Conservation (phyloP, 2,329 filamentous ascomycete species). For the Fusarium solani-melongenae region DNA sequence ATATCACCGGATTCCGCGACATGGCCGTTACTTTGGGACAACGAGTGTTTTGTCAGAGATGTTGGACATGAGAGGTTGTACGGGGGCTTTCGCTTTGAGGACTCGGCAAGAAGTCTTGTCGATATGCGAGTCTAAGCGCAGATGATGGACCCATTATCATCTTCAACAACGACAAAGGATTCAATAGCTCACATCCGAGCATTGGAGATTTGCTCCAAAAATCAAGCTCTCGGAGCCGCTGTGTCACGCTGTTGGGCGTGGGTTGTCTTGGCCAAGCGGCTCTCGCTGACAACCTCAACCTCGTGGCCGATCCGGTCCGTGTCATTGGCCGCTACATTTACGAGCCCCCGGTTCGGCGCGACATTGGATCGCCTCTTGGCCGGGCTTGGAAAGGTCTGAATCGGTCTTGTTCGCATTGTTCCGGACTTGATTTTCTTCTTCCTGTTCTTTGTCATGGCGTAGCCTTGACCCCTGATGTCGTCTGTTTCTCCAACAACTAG, state of each 20-base stretch:
- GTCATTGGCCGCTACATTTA: constrained; percentile 30
- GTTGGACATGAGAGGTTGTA: background rate
- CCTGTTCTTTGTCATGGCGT: constrained; percentile 15
- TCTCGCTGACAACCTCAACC: constrained; percentile 13
- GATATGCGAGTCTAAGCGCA: background rate
- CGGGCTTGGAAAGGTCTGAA: background rate
- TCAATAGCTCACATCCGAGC: background rate
- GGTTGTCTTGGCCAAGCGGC: constrained; percentile 5
- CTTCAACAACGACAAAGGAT: background rate
- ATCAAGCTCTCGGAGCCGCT: background rate
- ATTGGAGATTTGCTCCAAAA: background rate
- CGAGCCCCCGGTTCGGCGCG: constrained; percentile 10
- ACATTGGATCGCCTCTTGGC: constrained; percentile 6
- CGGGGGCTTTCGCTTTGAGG: background rate
- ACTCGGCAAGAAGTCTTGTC: constrained; percentile 6
- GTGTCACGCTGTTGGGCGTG: background rate
- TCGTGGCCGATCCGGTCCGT: constrained; percentile 31
- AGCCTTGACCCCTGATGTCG: background rate
- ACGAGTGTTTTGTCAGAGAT: background rate
- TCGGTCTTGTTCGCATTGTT: constrained; percentile 5
- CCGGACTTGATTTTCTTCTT: background rate
- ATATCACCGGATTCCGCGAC: background rate
- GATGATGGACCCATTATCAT: background rate
- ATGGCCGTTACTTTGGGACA: background rate
- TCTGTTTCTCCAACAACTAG: background rate